Percentiles rank a stretch among this genome's conserved stretches.
Evolutionary conservation across 345 rosid species (phyloP).

Genomic region (Euphorbia peplus): DNA sequence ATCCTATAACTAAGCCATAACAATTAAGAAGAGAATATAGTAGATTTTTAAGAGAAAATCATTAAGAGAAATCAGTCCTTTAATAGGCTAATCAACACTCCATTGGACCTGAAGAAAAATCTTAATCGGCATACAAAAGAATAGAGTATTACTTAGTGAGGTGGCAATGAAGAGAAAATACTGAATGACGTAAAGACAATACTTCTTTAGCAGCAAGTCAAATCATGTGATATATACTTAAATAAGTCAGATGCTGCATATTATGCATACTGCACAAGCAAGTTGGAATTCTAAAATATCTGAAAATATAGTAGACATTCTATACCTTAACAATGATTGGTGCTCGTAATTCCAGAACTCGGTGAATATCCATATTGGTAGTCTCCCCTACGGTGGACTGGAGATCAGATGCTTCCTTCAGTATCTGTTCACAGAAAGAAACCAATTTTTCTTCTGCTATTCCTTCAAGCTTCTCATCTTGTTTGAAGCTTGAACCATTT

Average conservation of each 20-base stretch:
- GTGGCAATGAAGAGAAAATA: slow-evolving; percentile 1
- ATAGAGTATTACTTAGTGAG: neutral
- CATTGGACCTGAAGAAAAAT: too few relatives aligned
- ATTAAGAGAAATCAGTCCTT: too few relatives aligned
- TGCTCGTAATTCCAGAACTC: slow-evolving; percentile 83
- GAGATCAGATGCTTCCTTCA: slow-evolving; percentile 80
- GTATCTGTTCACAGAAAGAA: slow-evolving; percentile 84
- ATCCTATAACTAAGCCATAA: too few relatives aligned
- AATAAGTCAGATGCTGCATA: slow-evolving; percentile 1
- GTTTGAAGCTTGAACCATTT: slow-evolving; percentile 19
- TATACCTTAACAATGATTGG: slow-evolving; percentile 88
- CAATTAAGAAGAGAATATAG: too few relatives aligned
- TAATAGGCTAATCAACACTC: too few relatives aligned
- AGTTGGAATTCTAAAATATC: neutral
- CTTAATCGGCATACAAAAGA: too few relatives aligned
- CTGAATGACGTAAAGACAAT: neutral
- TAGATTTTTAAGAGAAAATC: neutral
- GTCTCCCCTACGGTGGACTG: slow-evolving; percentile 71
- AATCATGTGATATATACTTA: neutral
- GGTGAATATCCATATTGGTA: slow-evolving; percentile 80
- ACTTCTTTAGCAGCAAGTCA: neutral
- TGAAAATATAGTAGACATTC: neutral
- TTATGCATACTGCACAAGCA: neutral
- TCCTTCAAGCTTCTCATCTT: slow-evolving; percentile 51
- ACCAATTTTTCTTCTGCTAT: slow-evolving; percentile 81